phyloP scores from a whole-genome alignment of 495 filamentous ascomycete species.

The Penicillium ochrochloron region DNA sequence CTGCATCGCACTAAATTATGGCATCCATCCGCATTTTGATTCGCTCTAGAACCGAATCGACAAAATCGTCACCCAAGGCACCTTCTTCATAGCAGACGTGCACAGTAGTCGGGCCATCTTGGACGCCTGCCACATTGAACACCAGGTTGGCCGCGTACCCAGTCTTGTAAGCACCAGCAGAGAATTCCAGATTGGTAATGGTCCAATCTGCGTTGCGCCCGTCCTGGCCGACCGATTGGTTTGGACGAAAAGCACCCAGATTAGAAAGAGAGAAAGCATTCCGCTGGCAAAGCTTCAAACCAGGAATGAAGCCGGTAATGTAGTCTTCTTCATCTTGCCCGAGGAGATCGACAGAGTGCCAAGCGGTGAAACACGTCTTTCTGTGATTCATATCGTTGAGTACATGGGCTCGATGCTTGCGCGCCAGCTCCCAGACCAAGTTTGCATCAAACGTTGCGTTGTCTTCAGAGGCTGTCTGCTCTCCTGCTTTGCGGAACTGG shows the following conservation, averaged over 20 bases:
- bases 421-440: not conserved
- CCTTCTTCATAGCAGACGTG: not conserved
- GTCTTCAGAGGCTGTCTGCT: not conserved
- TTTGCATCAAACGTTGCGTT: not conserved
- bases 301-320: not conserved
- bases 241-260: not conserved
- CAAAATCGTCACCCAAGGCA: not conserved
- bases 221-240: not conserved
- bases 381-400: conserved; percentile 7
- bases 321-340: conserved; percentile 13
- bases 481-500: not conserved
- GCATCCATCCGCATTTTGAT: not conserved
- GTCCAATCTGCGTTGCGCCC: not conserved
- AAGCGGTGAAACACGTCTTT: conserved; percentile 3
- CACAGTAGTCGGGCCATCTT: not conserved
- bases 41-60: not conserved
- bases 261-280: not conserved
- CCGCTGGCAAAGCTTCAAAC: not conserved
- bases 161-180: not conserved
- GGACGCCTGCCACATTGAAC: not conserved
- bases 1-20: not conserved
- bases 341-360: conserved; percentile 4
- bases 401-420: not conserved
- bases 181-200: not conserved
- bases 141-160: not conserved